Conservation (phyloP, 495 filamentous ascomycete species). For the Penicillium coffeae region DNA sequence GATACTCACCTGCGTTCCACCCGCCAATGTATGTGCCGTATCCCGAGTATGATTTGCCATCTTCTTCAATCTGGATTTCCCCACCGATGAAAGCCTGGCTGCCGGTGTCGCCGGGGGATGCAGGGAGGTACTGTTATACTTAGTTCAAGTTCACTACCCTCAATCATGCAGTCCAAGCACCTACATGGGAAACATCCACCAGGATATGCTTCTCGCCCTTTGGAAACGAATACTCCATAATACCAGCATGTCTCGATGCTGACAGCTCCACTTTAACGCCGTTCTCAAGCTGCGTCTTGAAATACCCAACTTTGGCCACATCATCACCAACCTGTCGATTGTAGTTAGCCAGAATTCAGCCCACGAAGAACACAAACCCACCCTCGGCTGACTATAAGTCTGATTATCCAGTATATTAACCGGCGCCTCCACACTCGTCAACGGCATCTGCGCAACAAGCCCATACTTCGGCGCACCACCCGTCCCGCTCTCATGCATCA, state of each 20-base stretch:
- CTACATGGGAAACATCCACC: constrained; percentile 62
- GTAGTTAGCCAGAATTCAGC: neutral
- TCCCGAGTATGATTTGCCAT: constrained; percentile 52
- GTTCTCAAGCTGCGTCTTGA: constrained; percentile 51
- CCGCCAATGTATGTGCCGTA: constrained; percentile 59
- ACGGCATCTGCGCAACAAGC: constrained; percentile 61
- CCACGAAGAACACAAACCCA: constrained; percentile 12
- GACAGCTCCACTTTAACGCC: constrained; percentile 56
- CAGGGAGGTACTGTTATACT: constrained; percentile 44
- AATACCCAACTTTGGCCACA: constrained; percentile 55
- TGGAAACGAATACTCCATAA: constrained; percentile 59
- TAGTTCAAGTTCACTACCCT: neutral
- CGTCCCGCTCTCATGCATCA: constrained; percentile 70
- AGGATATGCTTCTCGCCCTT: constrained; percentile 46
- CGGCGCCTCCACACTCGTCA: constrained; percentile 26
- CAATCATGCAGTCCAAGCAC: neutral
- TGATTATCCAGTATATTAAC: constrained; percentile 40
- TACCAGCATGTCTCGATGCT: constrained; percentile 57
- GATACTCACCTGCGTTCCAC: constrained; percentile 50
- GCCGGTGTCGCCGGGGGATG: constrained; percentile 51
- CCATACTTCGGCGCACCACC: constrained; percentile 70
- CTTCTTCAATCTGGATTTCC: constrained; percentile 46
- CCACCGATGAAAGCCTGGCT: constrained; percentile 60
- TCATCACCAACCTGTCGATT: constrained; percentile 40
- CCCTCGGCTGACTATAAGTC: constrained; percentile 38